phyloP scores from a whole-genome alignment of 2,329 filamentous ascomycete genomes.

The Penicillium sp. region DNA sequence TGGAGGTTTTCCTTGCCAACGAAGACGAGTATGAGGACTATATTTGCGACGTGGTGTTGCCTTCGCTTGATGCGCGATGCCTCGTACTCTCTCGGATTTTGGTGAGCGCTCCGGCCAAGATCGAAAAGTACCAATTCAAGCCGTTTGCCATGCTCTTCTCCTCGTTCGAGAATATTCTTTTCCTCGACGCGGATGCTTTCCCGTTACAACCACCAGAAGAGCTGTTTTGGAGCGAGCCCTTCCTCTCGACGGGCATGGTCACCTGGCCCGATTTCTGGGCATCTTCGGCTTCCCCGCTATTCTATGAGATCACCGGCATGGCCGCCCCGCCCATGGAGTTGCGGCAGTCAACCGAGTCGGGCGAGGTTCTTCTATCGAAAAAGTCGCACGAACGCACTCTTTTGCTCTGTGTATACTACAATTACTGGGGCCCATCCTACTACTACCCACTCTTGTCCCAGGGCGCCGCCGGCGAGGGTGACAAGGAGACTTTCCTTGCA shows the following conservation, averaged over 20 bases:
- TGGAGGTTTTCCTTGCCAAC: slow-evolving; percentile 44
- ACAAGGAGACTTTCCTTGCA: slow-evolving; percentile 48
- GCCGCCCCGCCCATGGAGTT: slow-evolving; percentile 26
- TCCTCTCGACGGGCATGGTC: slow-evolving; percentile 36
- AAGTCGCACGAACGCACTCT: slow-evolving; percentile 44
- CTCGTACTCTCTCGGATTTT: slow-evolving; percentile 44
- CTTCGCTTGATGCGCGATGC: slow-evolving; percentile 40
- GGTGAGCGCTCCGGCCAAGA: slow-evolving; percentile 25
- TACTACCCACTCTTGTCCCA: slow-evolving; percentile 45
- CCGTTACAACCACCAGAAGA: slow-evolving; percentile 40
- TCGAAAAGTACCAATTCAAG: slow-evolving; percentile 47
- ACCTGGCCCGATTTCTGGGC: slow-evolving; percentile 38
- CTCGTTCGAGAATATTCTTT: slow-evolving; percentile 47
- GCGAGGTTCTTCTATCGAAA: slow-evolving; percentile 48
- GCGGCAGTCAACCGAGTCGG: slow-evolving; percentile 44
- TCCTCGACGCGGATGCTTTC: slow-evolving; percentile 47
- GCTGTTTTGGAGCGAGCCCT: slow-evolving; percentile 41
- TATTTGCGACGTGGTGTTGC: slow-evolving; percentile 42
- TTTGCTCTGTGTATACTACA: slow-evolving; percentile 51
- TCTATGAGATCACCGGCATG: slow-evolving; percentile 43
- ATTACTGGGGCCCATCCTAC: slow-evolving; percentile 49
- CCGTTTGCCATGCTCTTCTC: slow-evolving; percentile 47
- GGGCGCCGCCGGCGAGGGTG: slow-evolving; percentile 44
- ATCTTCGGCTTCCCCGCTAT: slow-evolving; percentile 39
- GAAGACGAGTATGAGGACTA: slow-evolving; percentile 39